Conservation (phyloP, 2,329 filamentous ascomycete genomes). For the Trichoderma sp. region DNA sequence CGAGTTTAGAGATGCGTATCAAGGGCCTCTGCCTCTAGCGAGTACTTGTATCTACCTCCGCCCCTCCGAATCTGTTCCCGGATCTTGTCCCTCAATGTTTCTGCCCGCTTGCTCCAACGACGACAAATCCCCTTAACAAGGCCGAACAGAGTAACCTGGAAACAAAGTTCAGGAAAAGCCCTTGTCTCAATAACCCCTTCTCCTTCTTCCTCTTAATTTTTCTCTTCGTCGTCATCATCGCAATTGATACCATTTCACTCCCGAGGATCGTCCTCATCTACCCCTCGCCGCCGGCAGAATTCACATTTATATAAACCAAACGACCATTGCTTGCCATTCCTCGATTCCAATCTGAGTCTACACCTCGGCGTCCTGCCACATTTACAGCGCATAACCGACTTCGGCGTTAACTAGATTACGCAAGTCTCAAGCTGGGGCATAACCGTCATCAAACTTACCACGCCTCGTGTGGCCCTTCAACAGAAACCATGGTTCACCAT, state of each 20-base stretch:
- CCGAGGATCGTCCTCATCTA: neutral
- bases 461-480: neutral
- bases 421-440: neutral
- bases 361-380: neutral
- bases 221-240: constrained; percentile 1
- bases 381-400: neutral
- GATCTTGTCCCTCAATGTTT: constrained; percentile 19
- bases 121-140: constrained; percentile 12
- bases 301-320: neutral
- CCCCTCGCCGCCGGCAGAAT: neutral
- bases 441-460: neutral
- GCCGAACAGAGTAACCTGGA: neutral
- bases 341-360: neutral
- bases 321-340: neutral
- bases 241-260: neutral
- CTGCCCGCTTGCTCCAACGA: constrained; percentile 9
- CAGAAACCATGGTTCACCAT: constrained; percentile 37
- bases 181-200: constrained; percentile 21
- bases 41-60: constrained; percentile 23
- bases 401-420: neutral
- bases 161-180: neutral
- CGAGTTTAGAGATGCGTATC: constrained; percentile 19
- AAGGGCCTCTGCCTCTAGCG: constrained; percentile 21
- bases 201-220: neutral
- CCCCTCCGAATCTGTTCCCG: constrained; percentile 18